These are phyloP conservation scores for Fusarium goolgardi DNA, from an alignment of 2,329 filamentous ascomycete genomes.

Conservation along the genomic window DNA sequence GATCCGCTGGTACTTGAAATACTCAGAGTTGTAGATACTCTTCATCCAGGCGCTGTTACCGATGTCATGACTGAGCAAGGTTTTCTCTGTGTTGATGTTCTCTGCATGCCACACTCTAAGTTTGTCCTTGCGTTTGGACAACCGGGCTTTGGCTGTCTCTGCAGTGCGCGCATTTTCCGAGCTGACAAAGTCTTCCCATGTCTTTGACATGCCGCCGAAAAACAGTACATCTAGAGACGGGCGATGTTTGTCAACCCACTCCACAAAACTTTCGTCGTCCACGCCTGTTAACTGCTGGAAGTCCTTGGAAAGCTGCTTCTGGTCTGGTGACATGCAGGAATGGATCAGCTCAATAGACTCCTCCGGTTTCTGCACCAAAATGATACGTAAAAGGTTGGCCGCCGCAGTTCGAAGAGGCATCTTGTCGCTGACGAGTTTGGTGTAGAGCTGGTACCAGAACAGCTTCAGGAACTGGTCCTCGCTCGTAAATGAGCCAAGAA, in stretches of 20 bases:
- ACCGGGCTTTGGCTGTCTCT: slow-evolving; percentile 76
- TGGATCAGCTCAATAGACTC: slow-evolving; percentile 81
- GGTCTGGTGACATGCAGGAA: slow-evolving; percentile 76
- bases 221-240: slow-evolving; percentile 84
- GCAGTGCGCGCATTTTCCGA: slow-evolving; percentile 84
- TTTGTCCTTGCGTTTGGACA: slow-evolving; percentile 82
- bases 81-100: slow-evolving; percentile 74
- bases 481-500: slow-evolving; percentile 79
- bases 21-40: slow-evolving; percentile 93
- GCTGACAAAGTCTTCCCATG: slow-evolving; percentile 89
- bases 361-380: slow-evolving; percentile 91
- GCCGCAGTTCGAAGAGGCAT: slow-evolving; percentile 77
- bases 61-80: slow-evolving; percentile 83
- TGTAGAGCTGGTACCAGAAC: slow-evolving; percentile 93
- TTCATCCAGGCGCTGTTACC: slow-evolving; percentile 93
- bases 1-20: slow-evolving; percentile 88
- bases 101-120: slow-evolving; percentile 83
- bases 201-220: slow-evolving; percentile 80
- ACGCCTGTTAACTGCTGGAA: slow-evolving; percentile 88
- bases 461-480: slow-evolving; percentile 87
- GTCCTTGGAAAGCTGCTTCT: slow-evolving; percentile 76
- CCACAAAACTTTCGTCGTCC: slow-evolving; percentile 87
- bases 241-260: slow-evolving; percentile 87
- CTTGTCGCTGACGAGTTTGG: slow-evolving; percentile 80
- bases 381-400: slow-evolving; percentile 88